phyloP scores from a whole-genome alignment of 1,139 yeast genomes.

The Saccharomyces hybrid region DNA sequence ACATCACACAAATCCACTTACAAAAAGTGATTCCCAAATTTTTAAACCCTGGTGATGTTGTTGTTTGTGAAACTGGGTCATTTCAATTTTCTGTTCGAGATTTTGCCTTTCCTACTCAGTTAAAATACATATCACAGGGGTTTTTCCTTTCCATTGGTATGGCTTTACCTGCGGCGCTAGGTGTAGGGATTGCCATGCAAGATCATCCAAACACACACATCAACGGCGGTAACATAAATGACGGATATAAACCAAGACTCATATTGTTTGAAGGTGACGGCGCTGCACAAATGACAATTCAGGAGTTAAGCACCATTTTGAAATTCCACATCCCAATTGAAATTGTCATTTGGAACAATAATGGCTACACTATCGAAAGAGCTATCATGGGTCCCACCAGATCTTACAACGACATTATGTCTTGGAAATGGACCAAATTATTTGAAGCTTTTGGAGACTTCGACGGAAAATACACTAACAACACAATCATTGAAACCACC shows the following conservation, averaged over 20 bases:
- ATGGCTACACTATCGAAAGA: slow-evolving; percentile 83
- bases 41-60: slow-evolving; percentile 52
- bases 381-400: slow-evolving; percentile 71
- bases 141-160: slow-evolving; percentile 81
- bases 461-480: slow-evolving; percentile 13
- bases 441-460: slow-evolving; percentile 62
- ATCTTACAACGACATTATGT: slow-evolving; percentile 71
- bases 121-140: slow-evolving; percentile 51
- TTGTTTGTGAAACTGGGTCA: slow-evolving; percentile 73
- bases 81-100: slow-evolving; percentile 66
- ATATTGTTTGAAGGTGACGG: slow-evolving; percentile 82
- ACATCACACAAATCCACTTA: slow-evolving; percentile 20
- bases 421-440: slow-evolving; percentile 73
- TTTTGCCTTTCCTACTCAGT: slow-evolving; percentile 46
- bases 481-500: slow-evolving; percentile 11
- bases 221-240: slow-evolving; percentile 18
- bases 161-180: slow-evolving; percentile 78
- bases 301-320: slow-evolving; percentile 65
- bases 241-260: slow-evolving; percentile 43
- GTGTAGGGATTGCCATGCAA: slow-evolving; percentile 61
- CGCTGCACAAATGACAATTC: slow-evolving; percentile 83
- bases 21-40: slow-evolving; percentile 15
- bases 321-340: slow-evolving; percentile 55
- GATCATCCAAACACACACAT: slow-evolving; percentile 36
- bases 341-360: slow-evolving; percentile 65